These are phyloP conservation scores for Cryphonectria radicalis DNA, from an alignment of 2,329 filamentous ascomycete species.

Conservation along the genomic window DNA sequence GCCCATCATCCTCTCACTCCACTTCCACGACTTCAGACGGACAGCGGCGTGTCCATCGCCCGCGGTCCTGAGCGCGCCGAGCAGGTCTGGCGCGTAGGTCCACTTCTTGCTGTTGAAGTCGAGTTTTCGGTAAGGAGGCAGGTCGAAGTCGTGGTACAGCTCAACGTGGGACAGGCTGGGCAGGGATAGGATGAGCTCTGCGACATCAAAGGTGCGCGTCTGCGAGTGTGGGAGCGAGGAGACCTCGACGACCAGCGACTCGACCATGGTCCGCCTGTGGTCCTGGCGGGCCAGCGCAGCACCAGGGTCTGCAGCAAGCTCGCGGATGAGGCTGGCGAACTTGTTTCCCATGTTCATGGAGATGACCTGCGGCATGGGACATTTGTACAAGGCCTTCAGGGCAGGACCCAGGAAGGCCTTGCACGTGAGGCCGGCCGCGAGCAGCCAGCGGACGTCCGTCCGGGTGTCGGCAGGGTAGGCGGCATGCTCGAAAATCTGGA, in stretches of 20 bases:
- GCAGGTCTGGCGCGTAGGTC: constrained; percentile 69
- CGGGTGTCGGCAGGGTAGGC: constrained; percentile 59
- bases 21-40: constrained; percentile 60
- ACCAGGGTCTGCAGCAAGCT: constrained; percentile 44
- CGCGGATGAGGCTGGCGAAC: constrained; percentile 59
- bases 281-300: constrained; percentile 64
- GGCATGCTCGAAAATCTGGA: constrained; percentile 71
- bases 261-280: constrained; percentile 63
- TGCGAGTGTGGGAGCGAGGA: constrained; percentile 57
- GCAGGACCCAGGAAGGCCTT: constrained; percentile 72
- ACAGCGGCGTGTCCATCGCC: constrained; percentile 41
- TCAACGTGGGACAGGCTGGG: constrained; percentile 72
- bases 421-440: constrained; percentile 65
- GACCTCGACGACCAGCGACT: constrained; percentile 72
- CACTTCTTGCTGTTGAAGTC: constrained; percentile 62
- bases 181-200: constrained; percentile 63
- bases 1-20: constrained; percentile 61
- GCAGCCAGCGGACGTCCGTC: constrained; percentile 61
- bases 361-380: constrained; percentile 58
- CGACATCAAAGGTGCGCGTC: constrained; percentile 51
- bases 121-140: constrained; percentile 66
- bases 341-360: constrained; percentile 48
- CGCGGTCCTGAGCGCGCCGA: constrained; percentile 62
- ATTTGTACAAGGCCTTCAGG: constrained; percentile 71
- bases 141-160: constrained; percentile 71